Evolutionary conservation across 768 basidiomycete genomes (phyloP).

Genomic region (Boletus edulis): DNA sequence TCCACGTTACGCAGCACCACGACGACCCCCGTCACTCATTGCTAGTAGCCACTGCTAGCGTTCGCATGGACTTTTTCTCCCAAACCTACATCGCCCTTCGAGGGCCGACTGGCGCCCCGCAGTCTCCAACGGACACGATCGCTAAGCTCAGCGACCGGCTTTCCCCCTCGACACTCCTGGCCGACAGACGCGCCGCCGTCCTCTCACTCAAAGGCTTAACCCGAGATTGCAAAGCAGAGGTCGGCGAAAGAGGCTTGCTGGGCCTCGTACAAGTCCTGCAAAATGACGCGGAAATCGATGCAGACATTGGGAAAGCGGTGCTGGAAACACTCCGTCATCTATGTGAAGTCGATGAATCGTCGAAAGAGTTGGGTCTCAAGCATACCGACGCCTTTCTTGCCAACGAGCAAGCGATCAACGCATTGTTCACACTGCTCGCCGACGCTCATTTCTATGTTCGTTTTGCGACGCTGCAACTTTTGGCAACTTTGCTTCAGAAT

Average conservation of each 20-base stretch:
- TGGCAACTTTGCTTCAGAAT: constrained; percentile 78
- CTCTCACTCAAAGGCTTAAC: constrained; percentile 89
- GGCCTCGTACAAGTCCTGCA: constrained; percentile 80
- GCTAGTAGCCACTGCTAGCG: neutral
- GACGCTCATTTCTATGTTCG: constrained; percentile 83
- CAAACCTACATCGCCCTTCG: constrained; percentile 85
- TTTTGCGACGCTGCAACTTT: constrained; percentile 78
- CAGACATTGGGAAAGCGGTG: constrained; percentile 89
- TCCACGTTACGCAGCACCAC: neutral
- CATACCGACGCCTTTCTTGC: constrained; percentile 81
- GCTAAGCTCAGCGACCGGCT: constrained; percentile 85
- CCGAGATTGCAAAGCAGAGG: constrained; percentile 88
- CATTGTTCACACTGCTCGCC: constrained; percentile 71
- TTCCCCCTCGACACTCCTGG: constrained; percentile 83
- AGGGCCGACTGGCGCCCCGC: constrained; percentile 79
- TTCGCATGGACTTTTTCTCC: constrained; percentile 75
- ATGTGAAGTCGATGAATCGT: constrained; percentile 72
- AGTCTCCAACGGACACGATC: constrained; percentile 84
- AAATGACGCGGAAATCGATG: constrained; percentile 87
- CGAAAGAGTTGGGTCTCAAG: constrained; percentile 68
- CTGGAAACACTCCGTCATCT: constrained; percentile 86
- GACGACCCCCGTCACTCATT: neutral
- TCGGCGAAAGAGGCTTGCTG: constrained; percentile 73
- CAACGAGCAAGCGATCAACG: constrained; percentile 68
- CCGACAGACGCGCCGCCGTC: constrained; percentile 93